Base-by-base conservation (phyloP, 2,329 filamentous ascomycete species). In the Xylariales sp. region DNA sequence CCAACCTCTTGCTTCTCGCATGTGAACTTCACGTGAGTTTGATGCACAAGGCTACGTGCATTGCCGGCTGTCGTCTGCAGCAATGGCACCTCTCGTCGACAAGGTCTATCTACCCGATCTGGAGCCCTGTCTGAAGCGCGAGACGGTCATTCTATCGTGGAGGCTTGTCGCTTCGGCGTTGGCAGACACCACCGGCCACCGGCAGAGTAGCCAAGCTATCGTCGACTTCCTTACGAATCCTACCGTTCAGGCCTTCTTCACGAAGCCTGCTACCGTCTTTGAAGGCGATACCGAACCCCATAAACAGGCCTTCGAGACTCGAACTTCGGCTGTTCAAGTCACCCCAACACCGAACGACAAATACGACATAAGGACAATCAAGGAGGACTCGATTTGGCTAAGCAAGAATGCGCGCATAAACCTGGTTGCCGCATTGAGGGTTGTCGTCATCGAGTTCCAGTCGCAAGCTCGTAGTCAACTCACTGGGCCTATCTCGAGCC, bases 361-460 rank as follows among this genome's bases (percentile, higher is more conserved):
- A 43, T 87, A 84, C 58, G 80, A 90, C 56, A 71, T 95, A 51
- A 80, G 85, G 28, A 70, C 84, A 56, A 80, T 97, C 60, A 95
- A 95, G 66, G 78, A 80, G 34, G 90, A 97, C 68, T 78, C 88
- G 24, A 61, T 85, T 51, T 97, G 90, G 89, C 70, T 98, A 47
- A 90, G 88, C 63, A 80, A 84, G 54, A 80, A 84, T 56, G 80
- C 82, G 38, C 74, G 78, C 32, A 80, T 96, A 50, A 88, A 93
- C 61, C 82, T 96, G 60, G 70, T 93, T 31, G 79, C 84, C 10
- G 89, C 91, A 19, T 70, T 98, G 54, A 80, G 93, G 45, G 73
- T 95, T 31, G 83, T 83, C 3, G 69, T 94, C 5, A 66, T 93
- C 33, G 93, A 97, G 71, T 86, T 85, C 72, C 91, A 97, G 64